Conservation (phyloP, 208 protist species). For the Acanthamoeba divionensis region DNA sequence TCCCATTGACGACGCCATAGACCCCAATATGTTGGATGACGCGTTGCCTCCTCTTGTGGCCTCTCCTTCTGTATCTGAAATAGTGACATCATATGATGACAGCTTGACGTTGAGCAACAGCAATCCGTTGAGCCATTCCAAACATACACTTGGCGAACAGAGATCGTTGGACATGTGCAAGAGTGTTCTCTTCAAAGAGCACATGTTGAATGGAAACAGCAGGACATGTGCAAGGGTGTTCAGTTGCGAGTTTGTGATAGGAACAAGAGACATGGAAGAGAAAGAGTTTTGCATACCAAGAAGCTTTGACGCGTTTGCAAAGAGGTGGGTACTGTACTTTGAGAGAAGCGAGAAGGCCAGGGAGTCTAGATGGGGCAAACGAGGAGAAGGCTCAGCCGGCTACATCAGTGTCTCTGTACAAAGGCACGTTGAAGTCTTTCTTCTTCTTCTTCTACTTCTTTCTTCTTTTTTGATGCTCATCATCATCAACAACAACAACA, state of each 20-base stretch:
- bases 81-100: not conserved
- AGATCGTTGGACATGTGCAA: slow-evolving; percentile 20
- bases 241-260: slow-evolving; percentile 40
- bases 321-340: not conserved
- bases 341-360: not conserved
- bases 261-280: slow-evolving; percentile 7
- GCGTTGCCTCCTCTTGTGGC: not conserved
- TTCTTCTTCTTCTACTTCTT: too few relatives aligned
- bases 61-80: not conserved
- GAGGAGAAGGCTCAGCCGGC: not conserved
- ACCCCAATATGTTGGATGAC: not conserved
- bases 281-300: not conserved
- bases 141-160: too few relatives aligned
- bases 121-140: too few relatives aligned
- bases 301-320: not conserved
- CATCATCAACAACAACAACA: too few relatives aligned
- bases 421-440: too few relatives aligned
- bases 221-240: not conserved
- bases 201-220: not conserved
- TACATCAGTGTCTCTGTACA: slow-evolving; percentile 21
- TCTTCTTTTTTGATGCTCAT: too few relatives aligned
- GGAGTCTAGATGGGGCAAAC: not conserved
- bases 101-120: not conserved
- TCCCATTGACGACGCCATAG: not conserved
- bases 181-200: not conserved